Evolutionary conservation across 805 yeast genomes (phyloP), one percentile per base, ranked within the genome.

Genomic region (Metschnikowia borealis): DNA sequence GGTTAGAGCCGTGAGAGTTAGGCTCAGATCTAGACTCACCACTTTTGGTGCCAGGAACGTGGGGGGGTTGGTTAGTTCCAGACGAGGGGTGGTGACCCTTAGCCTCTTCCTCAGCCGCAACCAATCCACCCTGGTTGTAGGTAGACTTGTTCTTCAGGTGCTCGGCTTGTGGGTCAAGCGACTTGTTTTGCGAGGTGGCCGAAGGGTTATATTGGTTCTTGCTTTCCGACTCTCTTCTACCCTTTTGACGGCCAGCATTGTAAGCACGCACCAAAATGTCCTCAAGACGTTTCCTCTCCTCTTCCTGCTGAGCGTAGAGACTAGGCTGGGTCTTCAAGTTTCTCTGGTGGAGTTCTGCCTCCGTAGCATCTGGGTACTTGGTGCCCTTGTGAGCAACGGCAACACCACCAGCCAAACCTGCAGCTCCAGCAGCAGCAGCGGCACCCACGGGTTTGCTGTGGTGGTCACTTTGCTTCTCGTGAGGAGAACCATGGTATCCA

Each of bases 111-210:
- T 57, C 46, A 7, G 65, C 69, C 20, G 62, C 45, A 18, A 37
- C 49, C 38, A 68, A 51, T 15, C 71, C 74, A 3, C 49, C 59
- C 8, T 53, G 31, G 48, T 69, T 70, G 58, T 46, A 67, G n/a
- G 65, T 61, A 3, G 73, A 68, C 58, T 64, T 69, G 59, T 70
- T 69, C 49, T 60, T 49, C 26, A 47, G 33, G 53, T 67, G 71
- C 44, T 60, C 64, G 29, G 59, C 54, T 8, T 49, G 43, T 5
- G 67, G 67, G 50, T 68, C 56, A 8, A 46, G 17, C 1, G 53
- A 21, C 39, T 40, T 44, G 18, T 26, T 32, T 29, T 37, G 44
- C 23, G 39, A 23, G 15, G 37, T 64, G 36, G 53, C 29, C 6
- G 59, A 39, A 7, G 42, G 29, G 41, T 48, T 32, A 5, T 17